A percentile compares a stretch with the other conserved stretches of the same genome.
These are phyloP conservation scores for Dillenia turbinata DNA, from an alignment of 164 flowering plant genomes.

Conservation along the genomic window DNA sequence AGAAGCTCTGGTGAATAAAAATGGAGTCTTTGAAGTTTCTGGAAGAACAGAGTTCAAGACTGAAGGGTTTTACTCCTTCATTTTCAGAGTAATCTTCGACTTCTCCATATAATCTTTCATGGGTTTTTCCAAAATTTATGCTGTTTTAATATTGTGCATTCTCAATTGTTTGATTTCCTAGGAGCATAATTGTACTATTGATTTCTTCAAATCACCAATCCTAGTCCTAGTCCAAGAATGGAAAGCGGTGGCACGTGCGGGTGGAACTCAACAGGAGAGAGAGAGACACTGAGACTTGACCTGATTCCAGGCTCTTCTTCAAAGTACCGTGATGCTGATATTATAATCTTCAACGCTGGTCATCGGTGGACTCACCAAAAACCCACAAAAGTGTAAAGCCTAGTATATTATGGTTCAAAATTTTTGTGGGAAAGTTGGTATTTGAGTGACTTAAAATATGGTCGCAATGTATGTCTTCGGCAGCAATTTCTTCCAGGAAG, in stretches of 20 bases:
- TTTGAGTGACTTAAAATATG: too few species aligned
- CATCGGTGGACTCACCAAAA: constrained; percentile 74
- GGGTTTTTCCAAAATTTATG: background rate
- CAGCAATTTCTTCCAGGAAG: constrained; percentile 48
- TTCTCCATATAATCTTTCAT: background rate
- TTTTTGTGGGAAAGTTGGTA: too few species aligned
- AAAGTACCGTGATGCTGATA: constrained; percentile 40
- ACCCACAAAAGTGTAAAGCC: constrained; percentile 37
- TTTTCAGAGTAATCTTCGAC: constrained; percentile 29
- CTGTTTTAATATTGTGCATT: background rate
- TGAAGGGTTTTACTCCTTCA: constrained; percentile 47
- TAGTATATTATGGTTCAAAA: background rate
- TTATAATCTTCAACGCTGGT: constrained; percentile 53
- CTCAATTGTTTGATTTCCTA: constrained; percentile 7
- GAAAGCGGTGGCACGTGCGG: constrained; percentile 8
- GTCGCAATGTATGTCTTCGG: constrained; percentile 14
- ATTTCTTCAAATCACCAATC: constrained; percentile 50
- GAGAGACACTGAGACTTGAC: constrained; percentile 49
- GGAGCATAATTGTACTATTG: constrained; percentile 55
- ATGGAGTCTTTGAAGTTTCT: constrained; percentile 33
- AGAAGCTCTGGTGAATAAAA: constrained; percentile 26
- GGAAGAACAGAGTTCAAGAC: constrained; percentile 36
- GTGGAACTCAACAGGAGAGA: constrained; percentile 12
- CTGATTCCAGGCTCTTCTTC: constrained; percentile 25
- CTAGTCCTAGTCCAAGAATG: constrained; percentile 51